phyloP scores from a whole-genome alignment of 2,329 filamentous ascomycete genomes.

The Colletotrichum truncatum region DNA sequence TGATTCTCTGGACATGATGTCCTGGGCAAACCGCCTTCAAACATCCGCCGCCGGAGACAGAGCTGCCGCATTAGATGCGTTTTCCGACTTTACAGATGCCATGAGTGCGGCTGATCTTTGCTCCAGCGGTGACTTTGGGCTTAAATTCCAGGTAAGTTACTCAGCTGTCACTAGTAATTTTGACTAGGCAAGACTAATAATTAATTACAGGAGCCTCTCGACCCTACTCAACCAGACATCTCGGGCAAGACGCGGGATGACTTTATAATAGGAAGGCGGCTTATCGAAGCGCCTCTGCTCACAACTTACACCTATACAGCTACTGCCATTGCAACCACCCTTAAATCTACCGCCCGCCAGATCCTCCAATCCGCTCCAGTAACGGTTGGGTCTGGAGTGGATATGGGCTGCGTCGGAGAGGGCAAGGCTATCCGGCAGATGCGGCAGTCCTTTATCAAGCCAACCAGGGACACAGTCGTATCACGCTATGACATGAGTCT shows the following conservation, averaged over 20 bases:
- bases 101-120: constrained; percentile 75
- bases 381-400: neutral
- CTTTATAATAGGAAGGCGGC: constrained; percentile 55
- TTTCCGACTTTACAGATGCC: constrained; percentile 63
- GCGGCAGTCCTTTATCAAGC: constrained; percentile 43
- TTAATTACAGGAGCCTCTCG: constrained; percentile 60
- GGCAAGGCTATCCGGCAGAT: constrained; percentile 45
- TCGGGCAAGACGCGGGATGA: constrained; percentile 57
- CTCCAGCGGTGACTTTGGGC: constrained; percentile 57
- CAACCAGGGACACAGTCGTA: constrained; percentile 40
- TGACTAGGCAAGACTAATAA: constrained; percentile 19
- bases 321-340: constrained; percentile 15
- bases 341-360: constrained; percentile 23
- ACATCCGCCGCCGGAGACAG: constrained; percentile 35
- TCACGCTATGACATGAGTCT: constrained; percentile 62
- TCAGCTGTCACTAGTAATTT: neutral
- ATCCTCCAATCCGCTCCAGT: constrained; percentile 1
- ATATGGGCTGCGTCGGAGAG: constrained; percentile 41
- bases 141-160: constrained; percentile 43
- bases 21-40: constrained; percentile 45
- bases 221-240: constrained; percentile 70
- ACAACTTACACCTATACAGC: constrained; percentile 36
- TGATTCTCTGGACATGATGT: constrained; percentile 47
- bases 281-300: constrained; percentile 56
- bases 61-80: constrained; percentile 53